Conservation (phyloP, 1,284 basidiomycete genomes). For the Megacollybia platyphylla region DNA sequence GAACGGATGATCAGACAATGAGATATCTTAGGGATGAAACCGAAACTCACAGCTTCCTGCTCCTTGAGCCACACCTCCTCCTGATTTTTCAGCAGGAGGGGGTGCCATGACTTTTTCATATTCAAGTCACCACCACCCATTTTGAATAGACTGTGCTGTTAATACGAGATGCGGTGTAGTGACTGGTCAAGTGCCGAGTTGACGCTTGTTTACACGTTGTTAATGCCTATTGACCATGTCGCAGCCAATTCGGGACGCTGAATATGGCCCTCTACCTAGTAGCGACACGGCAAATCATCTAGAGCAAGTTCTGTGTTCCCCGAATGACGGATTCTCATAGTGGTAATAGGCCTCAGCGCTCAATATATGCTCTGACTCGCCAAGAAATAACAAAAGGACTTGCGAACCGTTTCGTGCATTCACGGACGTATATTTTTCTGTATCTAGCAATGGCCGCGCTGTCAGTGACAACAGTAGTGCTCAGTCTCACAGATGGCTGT, state of each 20-base stretch:
- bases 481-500: constrained; percentile 72
- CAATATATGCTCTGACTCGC: constrained; percentile 70
- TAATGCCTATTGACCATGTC: not conserved
- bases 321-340: constrained; percentile 2
- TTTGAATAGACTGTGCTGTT: constrained; percentile 26
- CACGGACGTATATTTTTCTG: constrained; percentile 68
- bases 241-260: not conserved
- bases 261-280: not conserved
- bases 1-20: constrained; percentile 9
- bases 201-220: not conserved
- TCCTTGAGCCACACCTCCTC: constrained; percentile 99
- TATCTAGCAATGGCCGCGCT: constrained; percentile 86
- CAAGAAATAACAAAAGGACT: constrained; percentile 70
- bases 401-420: constrained; percentile 79
- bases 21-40: constrained; percentile 1
- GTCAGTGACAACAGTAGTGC: constrained; percentile 82
- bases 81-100: constrained; percentile 96
- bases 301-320: not conserved
- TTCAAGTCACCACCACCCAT: constrained; percentile 95
- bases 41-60: constrained; percentile 72
- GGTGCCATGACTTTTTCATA: constrained; percentile 99
- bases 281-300: not conserved
- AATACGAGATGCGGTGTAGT: constrained; percentile 4
- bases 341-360: constrained; percentile 47
- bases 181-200: not conserved